phyloP scores from a whole-genome alignment of 768 basidiomycete genomes.

The Trametes elegans region DNA sequence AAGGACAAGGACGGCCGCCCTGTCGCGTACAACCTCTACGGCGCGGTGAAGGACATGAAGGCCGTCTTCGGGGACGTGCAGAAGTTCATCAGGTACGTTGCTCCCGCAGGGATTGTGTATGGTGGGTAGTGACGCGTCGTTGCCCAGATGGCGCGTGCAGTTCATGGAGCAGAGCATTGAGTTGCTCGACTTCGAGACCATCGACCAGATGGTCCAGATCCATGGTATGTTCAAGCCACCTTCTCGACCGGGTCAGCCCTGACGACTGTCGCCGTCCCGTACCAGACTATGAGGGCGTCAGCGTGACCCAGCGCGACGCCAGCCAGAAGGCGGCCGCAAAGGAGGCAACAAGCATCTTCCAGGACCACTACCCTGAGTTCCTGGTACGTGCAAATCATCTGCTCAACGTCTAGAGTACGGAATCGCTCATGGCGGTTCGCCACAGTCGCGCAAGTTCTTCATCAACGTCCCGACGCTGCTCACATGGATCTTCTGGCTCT shows the following conservation, averaged over 20 bases:
- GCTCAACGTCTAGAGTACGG: neutral
- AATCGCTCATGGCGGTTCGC: neutral
- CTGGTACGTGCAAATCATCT: constrained; percentile 57
- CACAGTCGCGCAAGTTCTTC: constrained; percentile 73
- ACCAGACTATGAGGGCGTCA: constrained; percentile 74
- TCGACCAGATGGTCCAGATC: constrained; percentile 72
- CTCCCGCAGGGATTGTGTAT: neutral
- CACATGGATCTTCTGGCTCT: constrained; percentile 82
- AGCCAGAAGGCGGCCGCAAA: constrained; percentile 77
- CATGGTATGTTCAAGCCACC: constrained; percentile 58
- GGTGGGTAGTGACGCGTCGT: neutral
- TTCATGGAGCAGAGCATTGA: constrained; percentile 70
- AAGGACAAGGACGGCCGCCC: constrained; percentile 71
- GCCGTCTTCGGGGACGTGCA: constrained; percentile 75
- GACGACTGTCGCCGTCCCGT: neutral
- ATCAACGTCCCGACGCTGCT: constrained; percentile 76
- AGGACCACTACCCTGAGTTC: constrained; percentile 76
- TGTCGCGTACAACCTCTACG: constrained; percentile 82
- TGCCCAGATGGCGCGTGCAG: constrained; percentile 69
- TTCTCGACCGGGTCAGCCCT: neutral
- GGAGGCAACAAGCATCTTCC: constrained; percentile 73
- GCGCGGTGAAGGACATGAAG: constrained; percentile 61
- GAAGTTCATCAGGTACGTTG: constrained; percentile 65
- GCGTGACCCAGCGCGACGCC: constrained; percentile 56
- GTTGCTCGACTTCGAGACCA: constrained; percentile 66